Evolutionary conservation across 2,329 filamentous ascomycete species (phyloP).

Genomic region (Hypoxylon sp.): DNA sequence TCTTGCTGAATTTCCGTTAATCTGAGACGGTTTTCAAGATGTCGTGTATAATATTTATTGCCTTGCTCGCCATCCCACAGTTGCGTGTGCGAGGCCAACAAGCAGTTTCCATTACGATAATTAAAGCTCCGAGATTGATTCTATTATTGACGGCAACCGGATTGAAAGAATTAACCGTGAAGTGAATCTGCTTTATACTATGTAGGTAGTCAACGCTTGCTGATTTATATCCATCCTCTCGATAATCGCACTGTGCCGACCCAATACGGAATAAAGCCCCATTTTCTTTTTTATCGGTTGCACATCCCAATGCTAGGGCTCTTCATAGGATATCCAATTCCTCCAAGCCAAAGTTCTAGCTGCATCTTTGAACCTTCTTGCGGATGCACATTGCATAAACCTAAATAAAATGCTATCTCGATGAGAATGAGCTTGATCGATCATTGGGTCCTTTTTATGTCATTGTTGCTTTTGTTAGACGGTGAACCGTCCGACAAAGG

Average conservation of each 20-base stretch:
- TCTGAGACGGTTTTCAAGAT: constrained; percentile 18
- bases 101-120: constrained; percentile 7
- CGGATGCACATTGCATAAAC: constrained; percentile 28
- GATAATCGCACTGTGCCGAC: constrained; percentile 20
- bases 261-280: constrained; percentile 5
- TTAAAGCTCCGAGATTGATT: background rate
- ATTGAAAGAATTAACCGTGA: background rate
- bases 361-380: constrained; percentile 17
- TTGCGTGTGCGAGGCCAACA: constrained; percentile 4
- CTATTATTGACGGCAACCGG: background rate
- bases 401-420: constrained; percentile 30
- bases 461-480: constrained; percentile 27
- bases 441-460: constrained; percentile 16
- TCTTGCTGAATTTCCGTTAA: constrained; percentile 17
- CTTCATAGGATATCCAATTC: constrained; percentile 7
- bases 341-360: constrained; percentile 15
- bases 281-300: constrained; percentile 12
- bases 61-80: background rate
- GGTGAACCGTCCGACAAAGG: constrained; percentile 23
- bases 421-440: constrained; percentile 27
- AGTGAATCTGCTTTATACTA: background rate
- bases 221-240: background rate
- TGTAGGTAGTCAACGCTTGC: background rate
- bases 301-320: background rate
- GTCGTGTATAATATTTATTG: background rate